Percentiles rank a stretch among this genome's conserved stretches.
Conservation (phyloP, 805 yeast species). For the Metschnikowia shivogae region DNA sequence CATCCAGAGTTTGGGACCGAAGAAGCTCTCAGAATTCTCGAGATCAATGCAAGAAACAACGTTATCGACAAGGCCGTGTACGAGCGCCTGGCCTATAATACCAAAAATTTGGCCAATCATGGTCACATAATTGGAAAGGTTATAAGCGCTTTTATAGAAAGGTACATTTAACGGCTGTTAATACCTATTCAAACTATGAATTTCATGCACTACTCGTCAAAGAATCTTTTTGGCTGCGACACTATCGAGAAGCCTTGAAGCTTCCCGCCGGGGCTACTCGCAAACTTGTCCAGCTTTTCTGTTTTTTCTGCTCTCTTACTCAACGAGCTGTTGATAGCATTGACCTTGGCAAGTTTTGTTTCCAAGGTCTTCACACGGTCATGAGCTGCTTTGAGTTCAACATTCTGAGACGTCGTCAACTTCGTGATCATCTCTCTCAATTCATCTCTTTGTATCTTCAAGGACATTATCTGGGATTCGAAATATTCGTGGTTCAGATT, state of each 20-base stretch:
- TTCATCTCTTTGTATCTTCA: constrained; percentile 36
- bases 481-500: constrained; percentile 11
- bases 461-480: constrained; percentile 13
- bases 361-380: constrained; percentile 35
- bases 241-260: constrained; percentile 39
- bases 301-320: constrained; percentile 22
- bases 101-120: constrained; percentile 34
- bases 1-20: constrained; percentile 74
- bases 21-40: constrained; percentile 24
- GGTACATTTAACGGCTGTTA: constrained; percentile 5
- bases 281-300: constrained; percentile 3
- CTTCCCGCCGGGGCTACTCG: constrained; percentile 28
- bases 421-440: constrained; percentile 37
- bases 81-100: constrained; percentile 26
- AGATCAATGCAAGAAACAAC: constrained; percentile 15
- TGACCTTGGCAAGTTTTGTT: constrained; percentile 26
- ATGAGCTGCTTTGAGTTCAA: constrained; percentile 32
- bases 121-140: constrained; percentile 36
- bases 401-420: constrained; percentile 32
- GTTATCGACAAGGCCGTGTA: constrained; percentile 23
- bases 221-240: constrained; percentile 25
- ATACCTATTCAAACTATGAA: not conserved
- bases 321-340: constrained; percentile 31
- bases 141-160: constrained; percentile 30
- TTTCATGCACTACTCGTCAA: constrained; percentile 10